A percentile compares a stretch with the other conserved stretches of the same genome.
These are phyloP conservation scores for Geotrichum restrictum DNA, from an alignment of 1,139 yeast genomes.

Conservation along the genomic window DNA sequence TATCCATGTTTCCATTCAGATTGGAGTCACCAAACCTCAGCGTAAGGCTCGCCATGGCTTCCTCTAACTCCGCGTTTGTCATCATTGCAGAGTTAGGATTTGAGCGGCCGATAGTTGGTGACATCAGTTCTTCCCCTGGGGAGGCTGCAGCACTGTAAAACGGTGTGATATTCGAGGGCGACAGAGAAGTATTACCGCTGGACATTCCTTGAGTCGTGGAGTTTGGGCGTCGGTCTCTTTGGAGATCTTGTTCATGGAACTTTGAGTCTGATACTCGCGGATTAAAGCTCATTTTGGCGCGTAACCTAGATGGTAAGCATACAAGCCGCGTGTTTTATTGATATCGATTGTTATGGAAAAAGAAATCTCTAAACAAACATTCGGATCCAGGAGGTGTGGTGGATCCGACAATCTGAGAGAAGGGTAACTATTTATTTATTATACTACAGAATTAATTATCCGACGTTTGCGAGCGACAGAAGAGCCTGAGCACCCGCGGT, in stretches of 20 bases:
- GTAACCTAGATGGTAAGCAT: background rate
- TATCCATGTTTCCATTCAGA: background rate
- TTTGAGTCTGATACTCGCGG: background rate
- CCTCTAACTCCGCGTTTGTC: conserved; percentile 5
- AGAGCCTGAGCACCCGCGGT: background rate
- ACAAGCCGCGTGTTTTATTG: no score
- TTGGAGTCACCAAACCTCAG: conserved; percentile 1
- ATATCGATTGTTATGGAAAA: background rate
- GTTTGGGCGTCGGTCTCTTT: background rate
- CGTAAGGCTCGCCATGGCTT: conserved; percentile 9
- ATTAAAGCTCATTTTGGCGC: background rate
- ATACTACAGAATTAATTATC: background rate
- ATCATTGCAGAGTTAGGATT: background rate
- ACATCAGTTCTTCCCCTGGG: background rate
- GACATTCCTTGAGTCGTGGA: background rate
- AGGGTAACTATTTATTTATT: background rate
- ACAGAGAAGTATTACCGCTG: background rate
- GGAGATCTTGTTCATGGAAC: background rate
- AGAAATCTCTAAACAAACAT: background rate
- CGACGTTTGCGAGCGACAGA: background rate
- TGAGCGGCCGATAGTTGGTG: background rate
- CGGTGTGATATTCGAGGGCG: background rate
- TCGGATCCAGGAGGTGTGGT: background rate
- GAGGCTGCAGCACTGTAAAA: background rate
- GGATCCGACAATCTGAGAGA: background rate